Evolutionary conservation across 208 protist genomes (phyloP), one percentile per base, ranked within the genome.

Genomic region (Leishmania major): DNA sequence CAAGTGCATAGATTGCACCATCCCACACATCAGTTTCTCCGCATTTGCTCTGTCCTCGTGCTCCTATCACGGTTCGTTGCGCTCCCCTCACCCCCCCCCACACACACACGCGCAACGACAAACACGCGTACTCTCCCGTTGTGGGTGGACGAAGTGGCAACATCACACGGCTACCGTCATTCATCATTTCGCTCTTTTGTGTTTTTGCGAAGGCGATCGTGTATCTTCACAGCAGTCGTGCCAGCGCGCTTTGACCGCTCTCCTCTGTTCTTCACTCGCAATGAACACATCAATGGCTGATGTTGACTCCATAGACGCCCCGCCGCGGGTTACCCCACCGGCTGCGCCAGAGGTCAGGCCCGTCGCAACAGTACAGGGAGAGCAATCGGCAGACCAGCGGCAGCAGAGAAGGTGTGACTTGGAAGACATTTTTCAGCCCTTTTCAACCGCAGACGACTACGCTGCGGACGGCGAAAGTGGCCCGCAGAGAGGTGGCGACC

Each of bases 271-370:
- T 59, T 11, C 19, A 43, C 73, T 10, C 55, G 28, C 64, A 22
- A 80, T 80, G 60, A 69, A 86, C 74, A 70, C 73, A 31, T 86
- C 78, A 1, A 49, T 82, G 47, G 78, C 82, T 1, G 82, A 82
- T 72, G 82, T 82, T 6, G 78, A 86, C 75, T 79, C 82, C 64
- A 82, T 86, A 55, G 82, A 82, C 74, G 73, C 60, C 25, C 66
- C 78, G 10, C 73, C 74, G 35, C 60, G 82, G 22, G 78, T 82
- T 45, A 47, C 72, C 28, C 82, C 53, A 22, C 77, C 55, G 25
- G 31, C 47, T 67, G 7, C 55, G 22, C 22, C 35, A 62, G 62
- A 64, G 25, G 66, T 45, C 75, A 66, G 17, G 25, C 45, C 70
- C 7, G 67, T 60, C 28, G 13, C 64, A 6, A 35, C 3, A 1